Conservation (phyloP, 345 rosid genomes). For the Euphorbia pulcherrima region DNA sequence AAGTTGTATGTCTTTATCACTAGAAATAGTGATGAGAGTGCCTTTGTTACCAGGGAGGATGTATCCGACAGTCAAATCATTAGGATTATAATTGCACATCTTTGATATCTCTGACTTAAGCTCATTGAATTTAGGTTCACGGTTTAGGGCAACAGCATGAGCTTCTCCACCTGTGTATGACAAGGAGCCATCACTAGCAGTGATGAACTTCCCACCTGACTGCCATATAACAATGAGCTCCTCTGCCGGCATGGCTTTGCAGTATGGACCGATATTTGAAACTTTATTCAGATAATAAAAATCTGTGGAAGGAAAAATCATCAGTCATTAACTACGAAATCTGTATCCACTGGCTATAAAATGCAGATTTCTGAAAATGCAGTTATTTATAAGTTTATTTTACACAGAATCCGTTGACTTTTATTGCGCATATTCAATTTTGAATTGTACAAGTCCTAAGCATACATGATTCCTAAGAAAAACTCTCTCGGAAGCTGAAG, state of each 20-base stretch:
- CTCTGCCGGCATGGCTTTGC: constrained; percentile 3
- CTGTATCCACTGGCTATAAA: neutral
- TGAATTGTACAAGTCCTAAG: neutral
- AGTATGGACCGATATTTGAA: neutral
- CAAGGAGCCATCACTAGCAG: constrained; percentile 22
- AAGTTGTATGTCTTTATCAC: constrained; percentile 25
- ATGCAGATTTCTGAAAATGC: neutral
- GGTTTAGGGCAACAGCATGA: constrained; percentile 21
- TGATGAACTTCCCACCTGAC: constrained; percentile 24
- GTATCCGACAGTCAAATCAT: constrained; percentile 18
- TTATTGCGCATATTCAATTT: neutral
- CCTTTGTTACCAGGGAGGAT: constrained; percentile 23
- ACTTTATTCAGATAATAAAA: constrained; percentile 1
- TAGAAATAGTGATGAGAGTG: constrained; percentile 25
- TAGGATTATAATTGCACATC: constrained; percentile 23
- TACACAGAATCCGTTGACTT: neutral
- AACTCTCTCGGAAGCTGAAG: neutral
- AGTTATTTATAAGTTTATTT: neutral
- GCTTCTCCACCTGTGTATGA: constrained; percentile 29
- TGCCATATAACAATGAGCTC: constrained; percentile 25
- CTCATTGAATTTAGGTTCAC: constrained; percentile 16
- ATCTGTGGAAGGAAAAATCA: neutral
- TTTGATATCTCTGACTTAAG: constrained; percentile 25
- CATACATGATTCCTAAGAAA: neutral
- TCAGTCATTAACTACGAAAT: no score